Evolutionary conservation across 306 rosid species (phyloP).

Genomic region (Gastrolobium bilobum): DNA sequence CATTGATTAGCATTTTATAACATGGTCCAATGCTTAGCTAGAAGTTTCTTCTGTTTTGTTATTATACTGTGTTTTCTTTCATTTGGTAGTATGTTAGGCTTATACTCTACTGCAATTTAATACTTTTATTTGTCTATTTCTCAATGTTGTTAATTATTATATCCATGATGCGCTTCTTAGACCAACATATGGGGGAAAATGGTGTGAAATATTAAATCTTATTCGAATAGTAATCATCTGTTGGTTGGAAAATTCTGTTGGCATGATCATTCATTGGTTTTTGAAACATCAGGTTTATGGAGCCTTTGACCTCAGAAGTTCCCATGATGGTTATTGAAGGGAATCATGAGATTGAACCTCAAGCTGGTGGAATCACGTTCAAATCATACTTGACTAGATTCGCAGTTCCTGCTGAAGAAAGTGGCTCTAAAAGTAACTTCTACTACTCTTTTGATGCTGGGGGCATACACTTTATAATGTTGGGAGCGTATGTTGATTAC

Average conservation of each 20-base stretch:
- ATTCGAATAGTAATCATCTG: constrained; percentile 27
- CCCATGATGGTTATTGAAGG: constrained; percentile 97
- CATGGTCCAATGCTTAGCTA: neutral
- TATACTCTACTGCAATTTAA: neutral
- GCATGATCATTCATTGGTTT: neutral
- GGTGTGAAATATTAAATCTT: constrained; percentile 25
- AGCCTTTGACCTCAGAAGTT: constrained; percentile 74
- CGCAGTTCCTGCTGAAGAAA: constrained; percentile 79
- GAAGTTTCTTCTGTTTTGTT: constrained; percentile 1
- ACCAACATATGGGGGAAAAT: neutral
- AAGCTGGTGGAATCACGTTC: constrained; percentile 75
- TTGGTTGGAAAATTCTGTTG: constrained; percentile 12
- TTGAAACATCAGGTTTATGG: constrained; percentile 78
- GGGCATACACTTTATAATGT: constrained; percentile 87
- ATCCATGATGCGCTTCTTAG: neutral
- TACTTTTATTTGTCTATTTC: neutral
- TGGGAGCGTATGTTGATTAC: constrained; percentile 90
- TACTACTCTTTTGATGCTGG: constrained; percentile 90
- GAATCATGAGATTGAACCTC: constrained; percentile 98
- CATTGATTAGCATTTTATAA: neutral
- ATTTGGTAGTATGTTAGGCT: neutral
- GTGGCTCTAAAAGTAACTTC: constrained; percentile 80
- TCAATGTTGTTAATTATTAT: neutral
- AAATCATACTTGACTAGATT: constrained; percentile 79
- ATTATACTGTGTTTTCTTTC: constrained; percentile 14